A percentile compares a stretch with the other conserved stretches of the same genome.
phyloP scores from a whole-genome alignment of 805 yeast genomes.

The Wickerhamiella brachini region DNA sequence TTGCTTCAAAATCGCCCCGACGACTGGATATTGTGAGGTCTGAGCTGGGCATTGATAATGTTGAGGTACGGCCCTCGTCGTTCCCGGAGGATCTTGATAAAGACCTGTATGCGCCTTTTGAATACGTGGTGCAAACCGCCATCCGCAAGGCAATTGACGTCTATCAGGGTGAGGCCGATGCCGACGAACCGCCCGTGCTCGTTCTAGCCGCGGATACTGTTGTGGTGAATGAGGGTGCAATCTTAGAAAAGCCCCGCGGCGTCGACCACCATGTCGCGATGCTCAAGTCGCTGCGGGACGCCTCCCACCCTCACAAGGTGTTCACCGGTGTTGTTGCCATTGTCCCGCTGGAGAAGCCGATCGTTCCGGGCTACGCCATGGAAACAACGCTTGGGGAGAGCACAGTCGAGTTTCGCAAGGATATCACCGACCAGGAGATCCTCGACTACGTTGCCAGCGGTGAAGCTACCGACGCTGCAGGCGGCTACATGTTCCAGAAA shows the following conservation, averaged over 20 bases:
- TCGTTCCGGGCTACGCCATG: constrained; percentile 29
- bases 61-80: constrained; percentile 41
- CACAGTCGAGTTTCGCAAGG: constrained; percentile 24
- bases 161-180: constrained; percentile 26
- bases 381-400: constrained; percentile 33
- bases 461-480: constrained; percentile 78
- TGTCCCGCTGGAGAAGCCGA: constrained; percentile 28
- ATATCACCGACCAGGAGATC: constrained; percentile 42
- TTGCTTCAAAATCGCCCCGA: constrained; percentile 81
- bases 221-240: constrained; percentile 41
- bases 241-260: constrained; percentile 71
- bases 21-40: constrained; percentile 56
- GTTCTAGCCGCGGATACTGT: constrained; percentile 65
- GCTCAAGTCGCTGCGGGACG: constrained; percentile 36
- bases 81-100: constrained; percentile 71
- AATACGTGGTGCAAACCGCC: constrained; percentile 64
- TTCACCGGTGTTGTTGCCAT: constrained; percentile 42
- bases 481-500: constrained; percentile 81
- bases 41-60: constrained; percentile 24
- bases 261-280: constrained; percentile 37
- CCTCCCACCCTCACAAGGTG: constrained; percentile 32
- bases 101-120: constrained; percentile 30
- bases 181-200: constrained; percentile 22
- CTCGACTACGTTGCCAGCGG: constrained; percentile 48
- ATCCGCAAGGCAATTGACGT: constrained; percentile 53